Evolutionary conservation across 305 asterid species (phyloP), one percentile per base, ranked within the genome.

Genomic region (Solanum chacoense): DNA sequence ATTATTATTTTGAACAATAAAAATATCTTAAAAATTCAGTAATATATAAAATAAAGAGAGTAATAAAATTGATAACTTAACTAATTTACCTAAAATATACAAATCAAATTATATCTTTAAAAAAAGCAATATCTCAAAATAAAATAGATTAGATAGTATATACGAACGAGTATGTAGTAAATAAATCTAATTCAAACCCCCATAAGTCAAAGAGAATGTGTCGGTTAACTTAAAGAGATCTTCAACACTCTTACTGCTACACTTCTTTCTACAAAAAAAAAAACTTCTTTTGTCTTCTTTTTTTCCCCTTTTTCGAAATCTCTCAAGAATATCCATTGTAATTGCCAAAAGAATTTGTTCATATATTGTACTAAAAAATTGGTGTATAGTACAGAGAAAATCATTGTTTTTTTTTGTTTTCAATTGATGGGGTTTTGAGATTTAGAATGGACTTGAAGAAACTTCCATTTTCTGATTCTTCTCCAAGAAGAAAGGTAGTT

Each of bases 381-480:
- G 37, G 55, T 36, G 81, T 71, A 37, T 26, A 32, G 36, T 45
- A 36, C 3, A 26, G 11, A 71, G 81, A 26, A 65, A 71, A 40
- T 26, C 35, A 28, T 31, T 22, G 13, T 18, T 36, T 74, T 14
- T 45, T 40, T 75, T 20, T 7, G 12, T 59, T 11, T 45, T 29
- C 29, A 11, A 65, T n/a, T 34, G 50, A 84, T 63, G 34, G n/a
- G 26, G n/a, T 12, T 85, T 67, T 67, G 35, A 16, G 20, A 85
- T 24, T 86, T 36, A 35, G 81, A 35, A 93, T 93, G 97, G 95
- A 94, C 91, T 88, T 91, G 91, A 97, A 90, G 89, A 96, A 87
- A 55, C 86, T 93, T 11, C 65, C 95, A 35, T 92, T 94, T 79
- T 71, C 95, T 67, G 96, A 94, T 77, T 89, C 95, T 50, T 93